Evolutionary conservation across 2,329 filamentous ascomycete genomes (phyloP).

Genomic region (Pseudohalonectria lignicola): DNA sequence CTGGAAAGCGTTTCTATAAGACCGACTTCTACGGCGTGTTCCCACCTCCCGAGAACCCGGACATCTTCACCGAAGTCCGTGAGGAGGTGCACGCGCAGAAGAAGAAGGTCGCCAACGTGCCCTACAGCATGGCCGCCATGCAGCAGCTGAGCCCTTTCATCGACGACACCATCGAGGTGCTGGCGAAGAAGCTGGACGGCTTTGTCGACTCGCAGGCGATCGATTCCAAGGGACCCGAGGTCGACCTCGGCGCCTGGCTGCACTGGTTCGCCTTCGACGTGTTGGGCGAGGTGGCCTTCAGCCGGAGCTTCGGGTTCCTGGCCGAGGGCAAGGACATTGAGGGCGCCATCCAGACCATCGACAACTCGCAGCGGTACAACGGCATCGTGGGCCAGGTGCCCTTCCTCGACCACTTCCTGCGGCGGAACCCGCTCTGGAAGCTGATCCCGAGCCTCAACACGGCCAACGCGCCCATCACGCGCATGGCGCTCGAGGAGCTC

Average conservation of each 20-base stretch:
- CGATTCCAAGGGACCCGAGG: slow-evolving; percentile 9
- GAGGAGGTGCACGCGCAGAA: slow-evolving; percentile 43
- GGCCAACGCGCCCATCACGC: slow-evolving; percentile 35
- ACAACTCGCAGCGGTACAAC: slow-evolving; percentile 40
- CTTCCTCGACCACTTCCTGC: slow-evolving; percentile 32
- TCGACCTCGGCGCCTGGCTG: slow-evolving; percentile 37
- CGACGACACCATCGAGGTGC: slow-evolving; percentile 35
- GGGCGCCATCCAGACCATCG: slow-evolving; percentile 38
- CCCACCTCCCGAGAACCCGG: slow-evolving; percentile 43
- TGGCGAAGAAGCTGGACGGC: slow-evolving; percentile 28
- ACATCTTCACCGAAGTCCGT: slow-evolving; percentile 45
- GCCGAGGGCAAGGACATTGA: slow-evolving; percentile 37
- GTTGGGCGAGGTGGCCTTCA: slow-evolving; percentile 40
- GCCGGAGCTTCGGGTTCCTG: slow-evolving; percentile 39
- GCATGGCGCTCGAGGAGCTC: slow-evolving; percentile 40
- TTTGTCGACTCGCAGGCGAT: slow-evolving; percentile 16
- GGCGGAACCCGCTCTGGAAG: slow-evolving; percentile 37
- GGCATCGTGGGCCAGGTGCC: slow-evolving; percentile 40
- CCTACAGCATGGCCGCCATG: slow-evolving; percentile 43
- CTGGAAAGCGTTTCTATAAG: slow-evolving; percentile 41
- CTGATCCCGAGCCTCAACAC: slow-evolving; percentile 29
- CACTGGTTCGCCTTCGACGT: slow-evolving; percentile 35
- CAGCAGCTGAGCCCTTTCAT: slow-evolving; percentile 38
- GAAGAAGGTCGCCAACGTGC: slow-evolving; percentile 39
- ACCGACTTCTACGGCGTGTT: slow-evolving; percentile 42